Base-by-base conservation (phyloP, 2,329 filamentous ascomycete species). In the Colletotrichum agaves region DNA sequence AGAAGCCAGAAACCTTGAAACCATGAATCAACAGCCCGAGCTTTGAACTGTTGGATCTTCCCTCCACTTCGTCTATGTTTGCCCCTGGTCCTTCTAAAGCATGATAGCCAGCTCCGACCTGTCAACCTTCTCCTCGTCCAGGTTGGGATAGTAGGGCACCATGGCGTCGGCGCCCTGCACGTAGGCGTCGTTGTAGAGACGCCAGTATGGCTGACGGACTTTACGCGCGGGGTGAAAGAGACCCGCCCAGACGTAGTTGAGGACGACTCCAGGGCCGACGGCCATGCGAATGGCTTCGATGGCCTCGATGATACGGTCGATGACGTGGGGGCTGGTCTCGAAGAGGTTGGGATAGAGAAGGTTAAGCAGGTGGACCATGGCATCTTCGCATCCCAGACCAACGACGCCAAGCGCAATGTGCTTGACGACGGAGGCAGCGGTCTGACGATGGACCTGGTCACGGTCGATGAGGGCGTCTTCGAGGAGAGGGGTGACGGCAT, bases 181-280 rank as follows among this genome's bases (percentile, higher is more conserved):
- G 77, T 99, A 99, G 3, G 94, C 93, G 78, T 98, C 94, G 75
- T 99, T 99, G 82, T 98, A 98, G 47, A 99, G 83, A 66, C 96
- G 87, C 95, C 96, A 99, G 82, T 98, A 99, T 19, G 97, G 96
- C 71, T 89, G 91, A 69, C 96, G 88, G 61, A 99, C 96, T 82
- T 98, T 98, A 70, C 96, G 88, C 3, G 96, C 96, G 0, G 96
- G 95, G 77, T 99, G 97, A 85, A 99, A 99, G 17, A 99, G 84
- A 17, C 96, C 96, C 0, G 96, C 95, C 94, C 94, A 98, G 68
- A 98, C 91, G 78, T 99, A 99, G 82, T 99, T 99, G 87, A 99
- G 91, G 39, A 98, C 93, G 21, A 97, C 83, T 3, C 96, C 96
- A 0, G 94, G 93, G 0, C 96, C 96, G 49, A 98, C 91, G 0